Conservation (phyloP, 306 rosid genomes). For the Prosopis cineraria region DNA sequence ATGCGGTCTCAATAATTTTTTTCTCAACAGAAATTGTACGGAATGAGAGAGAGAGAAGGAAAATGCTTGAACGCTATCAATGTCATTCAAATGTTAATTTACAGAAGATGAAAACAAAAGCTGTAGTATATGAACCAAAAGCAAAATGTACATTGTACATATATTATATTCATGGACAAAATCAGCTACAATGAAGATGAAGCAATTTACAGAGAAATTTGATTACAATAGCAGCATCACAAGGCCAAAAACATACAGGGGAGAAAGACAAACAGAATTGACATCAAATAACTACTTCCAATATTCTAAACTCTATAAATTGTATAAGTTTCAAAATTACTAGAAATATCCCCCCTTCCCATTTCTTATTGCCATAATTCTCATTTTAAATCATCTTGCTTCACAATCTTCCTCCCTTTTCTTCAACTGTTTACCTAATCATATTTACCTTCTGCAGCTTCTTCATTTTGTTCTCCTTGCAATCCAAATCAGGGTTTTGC, state of each 20-base stretch:
- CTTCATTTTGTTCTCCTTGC: conserved; percentile 25
- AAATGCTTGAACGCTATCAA: neutral
- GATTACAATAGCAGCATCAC: conserved; percentile 54
- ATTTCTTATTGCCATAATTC: conserved; percentile 25
- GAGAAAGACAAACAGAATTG: conserved; percentile 25
- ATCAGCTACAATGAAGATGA: conserved; percentile 49
- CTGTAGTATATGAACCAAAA: conserved; percentile 24
- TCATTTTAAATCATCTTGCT: conserved; percentile 25
- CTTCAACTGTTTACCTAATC: neutral
- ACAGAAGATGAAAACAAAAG: neutral
- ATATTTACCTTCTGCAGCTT: conserved; percentile 26
- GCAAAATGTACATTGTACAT: conserved; percentile 6
- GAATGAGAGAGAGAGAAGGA: conserved; percentile 17
- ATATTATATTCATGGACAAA: conserved; percentile 32
- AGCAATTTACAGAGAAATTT: conserved; percentile 40
- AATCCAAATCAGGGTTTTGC: conserved; percentile 33
- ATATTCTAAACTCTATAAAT: conserved; percentile 55
- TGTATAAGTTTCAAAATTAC: conserved; percentile 44
- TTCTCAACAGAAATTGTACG: conserved; percentile 6
- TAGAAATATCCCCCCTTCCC: conserved; percentile 42
- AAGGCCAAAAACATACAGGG: conserved; percentile 1
- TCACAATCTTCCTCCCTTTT: conserved; percentile 12
- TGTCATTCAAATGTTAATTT: neutral
- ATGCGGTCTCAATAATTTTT: neutral
- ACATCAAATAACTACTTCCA: conserved; percentile 42